Evolutionary conservation across 176 grass and related monocot species (phyloP).

Genomic region (Rhynchospora breviuscula): DNA sequence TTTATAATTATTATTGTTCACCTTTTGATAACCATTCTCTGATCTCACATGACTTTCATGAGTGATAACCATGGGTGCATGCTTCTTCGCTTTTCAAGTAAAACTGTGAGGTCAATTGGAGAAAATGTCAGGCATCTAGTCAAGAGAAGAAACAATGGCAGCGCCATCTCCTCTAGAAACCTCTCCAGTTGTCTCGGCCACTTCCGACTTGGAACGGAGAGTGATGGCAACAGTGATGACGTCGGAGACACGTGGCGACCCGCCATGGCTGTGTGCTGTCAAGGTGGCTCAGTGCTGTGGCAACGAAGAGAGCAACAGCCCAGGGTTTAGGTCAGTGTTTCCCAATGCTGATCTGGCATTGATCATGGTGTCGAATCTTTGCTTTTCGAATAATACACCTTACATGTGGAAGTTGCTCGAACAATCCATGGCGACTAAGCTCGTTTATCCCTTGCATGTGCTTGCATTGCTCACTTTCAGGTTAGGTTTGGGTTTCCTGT

Average conservation of each 20-base stretch:
- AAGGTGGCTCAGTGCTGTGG: slow-evolving; percentile 28
- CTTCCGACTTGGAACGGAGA: slow-evolving; percentile 46
- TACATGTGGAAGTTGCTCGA: slow-evolving; percentile 87
- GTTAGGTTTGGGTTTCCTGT: slow-evolving; percentile 8
- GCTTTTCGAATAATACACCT: slow-evolving; percentile 70
- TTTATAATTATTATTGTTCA: background rate
- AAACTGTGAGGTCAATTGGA: background rate
- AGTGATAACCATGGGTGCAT: background rate
- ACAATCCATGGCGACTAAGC: slow-evolving; percentile 50
- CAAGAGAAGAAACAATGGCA: background rate
- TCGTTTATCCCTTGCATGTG: slow-evolving; percentile 61
- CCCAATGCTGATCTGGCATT: slow-evolving; percentile 29
- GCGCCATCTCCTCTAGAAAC: background rate
- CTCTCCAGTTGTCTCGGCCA: no score
- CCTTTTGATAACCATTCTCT: background rate
- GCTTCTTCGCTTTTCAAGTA: background rate
- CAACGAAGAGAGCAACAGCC: slow-evolving; percentile 7
- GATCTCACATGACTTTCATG: background rate
- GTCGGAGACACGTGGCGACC: slow-evolving; percentile 70
- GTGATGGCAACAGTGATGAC: slow-evolving; percentile 72
- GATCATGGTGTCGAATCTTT: slow-evolving; percentile 89
- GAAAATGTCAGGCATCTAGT: background rate
- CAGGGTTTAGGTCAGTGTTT: slow-evolving; percentile 6
- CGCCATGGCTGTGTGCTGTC: slow-evolving; percentile 46
- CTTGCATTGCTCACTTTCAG: slow-evolving; percentile 81